Base-by-base conservation (phyloP, 2,329 filamentous ascomycete genomes). In the Arthrinium puccinioides region DNA sequence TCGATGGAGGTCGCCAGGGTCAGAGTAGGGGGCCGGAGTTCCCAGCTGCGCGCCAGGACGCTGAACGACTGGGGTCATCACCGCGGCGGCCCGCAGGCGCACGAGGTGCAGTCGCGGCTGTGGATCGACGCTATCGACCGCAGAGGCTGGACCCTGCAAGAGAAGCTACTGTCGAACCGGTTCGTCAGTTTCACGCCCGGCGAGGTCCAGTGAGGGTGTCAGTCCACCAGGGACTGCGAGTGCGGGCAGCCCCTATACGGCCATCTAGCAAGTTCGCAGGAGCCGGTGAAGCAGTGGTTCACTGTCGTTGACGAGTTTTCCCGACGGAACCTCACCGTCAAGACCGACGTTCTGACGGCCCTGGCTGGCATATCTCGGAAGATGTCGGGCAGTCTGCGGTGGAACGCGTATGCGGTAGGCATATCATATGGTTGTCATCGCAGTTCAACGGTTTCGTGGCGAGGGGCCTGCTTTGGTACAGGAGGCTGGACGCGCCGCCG, bases 11-110 rank as follows among this genome's bases (percentile, higher is more conserved):
- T 33, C 6, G 14, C 30, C 11, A 13, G 15, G 6, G 24, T 39
- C 10, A 10, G 18, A n/a, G 26, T 37, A 5, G 24, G 11, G 9
- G 14, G n/a, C 3, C 18, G 30, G 19, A 7, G 25, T 21, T 20
- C 25, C 19, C 25, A 29, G 26, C 7, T 37, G 4, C 35, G 35
- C 15, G 35, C 16, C 9, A 13, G 21, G 9, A 9, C 21, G 7
- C 26, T 30, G 15, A 21, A 21, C 11, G 38, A 40, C 10, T 40
- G 38, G 38, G 38, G 38, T n/a, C 28, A 37, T 21, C 38, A 40
- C 26, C 29, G 32, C 21, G 32, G 28, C 14, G 37, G 24, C 15
- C 16, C 24, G 9, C 37, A 32, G 9, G 29, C 32, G 11, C 16
- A 31, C 10, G 10, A 31, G 13, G 14, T 16, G 7, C 29, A 31